A percentile compares a stretch with the other conserved stretches of the same genome.
phyloP scores from a whole-genome alignment of 306 rosid species.

The Vigna unguiculata region DNA sequence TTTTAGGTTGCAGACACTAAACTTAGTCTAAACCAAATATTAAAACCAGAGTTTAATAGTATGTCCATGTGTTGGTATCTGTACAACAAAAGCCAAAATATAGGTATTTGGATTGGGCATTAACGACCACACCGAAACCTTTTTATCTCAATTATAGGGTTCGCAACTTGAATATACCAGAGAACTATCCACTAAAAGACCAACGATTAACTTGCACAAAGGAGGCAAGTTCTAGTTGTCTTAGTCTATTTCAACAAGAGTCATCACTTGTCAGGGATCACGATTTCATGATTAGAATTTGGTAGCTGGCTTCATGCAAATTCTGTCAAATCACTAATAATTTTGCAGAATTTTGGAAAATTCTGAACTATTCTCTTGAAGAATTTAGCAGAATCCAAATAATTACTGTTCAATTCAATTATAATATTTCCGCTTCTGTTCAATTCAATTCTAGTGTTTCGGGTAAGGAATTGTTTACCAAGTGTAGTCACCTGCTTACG shows the following conservation, averaged over 20 bases:
- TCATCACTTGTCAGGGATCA: background rate
- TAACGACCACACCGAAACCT: no score
- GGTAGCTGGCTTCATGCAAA: background rate
- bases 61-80: no score
- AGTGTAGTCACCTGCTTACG: no score
- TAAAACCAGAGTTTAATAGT: no score
- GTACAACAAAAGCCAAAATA: no score
- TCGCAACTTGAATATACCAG: background rate
- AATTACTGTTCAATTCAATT: no score
- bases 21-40: background rate
- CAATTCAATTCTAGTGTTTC: no score
- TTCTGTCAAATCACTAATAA: background rate
- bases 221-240: background rate
- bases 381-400: background rate
- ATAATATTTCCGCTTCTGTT: no score
- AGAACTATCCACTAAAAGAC: background rate
- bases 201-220: background rate
- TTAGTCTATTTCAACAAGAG: background rate
- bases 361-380: background rate
- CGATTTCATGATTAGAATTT: background rate
- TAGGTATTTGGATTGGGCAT: background rate
- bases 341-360: background rate
- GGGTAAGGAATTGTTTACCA: no score
- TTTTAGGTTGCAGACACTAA: background rate
- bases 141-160: background rate